Evolutionary conservation across 2,329 filamentous ascomycete species (phyloP).

Genomic region (Epichloe bromicola): DNA sequence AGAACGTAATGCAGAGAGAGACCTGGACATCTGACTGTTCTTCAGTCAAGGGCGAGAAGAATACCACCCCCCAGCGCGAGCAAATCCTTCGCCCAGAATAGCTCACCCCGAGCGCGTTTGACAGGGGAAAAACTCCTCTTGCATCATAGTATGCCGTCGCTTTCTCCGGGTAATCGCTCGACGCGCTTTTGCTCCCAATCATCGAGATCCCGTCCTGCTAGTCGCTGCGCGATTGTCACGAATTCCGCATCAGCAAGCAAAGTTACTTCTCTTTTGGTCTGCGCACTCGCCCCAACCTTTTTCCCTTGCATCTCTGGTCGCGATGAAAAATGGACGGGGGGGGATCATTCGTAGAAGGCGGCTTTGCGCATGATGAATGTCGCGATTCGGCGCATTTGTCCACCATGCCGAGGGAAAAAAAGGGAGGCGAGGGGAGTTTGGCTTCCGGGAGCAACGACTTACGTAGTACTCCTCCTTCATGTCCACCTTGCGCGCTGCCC

Average conservation of each 20-base stretch:
- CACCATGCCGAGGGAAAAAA: neutral
- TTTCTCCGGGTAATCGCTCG: constrained; percentile 77
- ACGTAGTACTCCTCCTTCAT: constrained; percentile 83
- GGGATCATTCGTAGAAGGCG: neutral
- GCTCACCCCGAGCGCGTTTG: neutral
- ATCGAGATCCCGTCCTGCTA: constrained; percentile 75
- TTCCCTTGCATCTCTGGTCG: neutral
- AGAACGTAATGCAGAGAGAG: no score
- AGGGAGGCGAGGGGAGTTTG: no score
- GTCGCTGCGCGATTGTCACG: constrained; percentile 12
- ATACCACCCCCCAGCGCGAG: neutral
- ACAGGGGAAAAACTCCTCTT: neutral
- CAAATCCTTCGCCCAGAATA: neutral
- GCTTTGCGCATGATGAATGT: neutral
- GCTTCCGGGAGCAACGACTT: constrained; percentile 23
- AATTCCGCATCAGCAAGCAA: neutral
- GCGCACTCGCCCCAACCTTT: neutral
- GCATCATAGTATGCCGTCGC: constrained; percentile 59
- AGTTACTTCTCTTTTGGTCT: neutral
- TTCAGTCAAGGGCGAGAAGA: neutral
- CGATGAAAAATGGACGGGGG: neutral
- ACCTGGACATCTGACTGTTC: neutral
- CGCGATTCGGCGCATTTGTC: neutral
- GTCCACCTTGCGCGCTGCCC: constrained; percentile 56
- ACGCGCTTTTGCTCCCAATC: constrained; percentile 96